Conservation (phyloP, 192 early-diverging fungal genomes). For the Backusella morwellensis region DNA sequence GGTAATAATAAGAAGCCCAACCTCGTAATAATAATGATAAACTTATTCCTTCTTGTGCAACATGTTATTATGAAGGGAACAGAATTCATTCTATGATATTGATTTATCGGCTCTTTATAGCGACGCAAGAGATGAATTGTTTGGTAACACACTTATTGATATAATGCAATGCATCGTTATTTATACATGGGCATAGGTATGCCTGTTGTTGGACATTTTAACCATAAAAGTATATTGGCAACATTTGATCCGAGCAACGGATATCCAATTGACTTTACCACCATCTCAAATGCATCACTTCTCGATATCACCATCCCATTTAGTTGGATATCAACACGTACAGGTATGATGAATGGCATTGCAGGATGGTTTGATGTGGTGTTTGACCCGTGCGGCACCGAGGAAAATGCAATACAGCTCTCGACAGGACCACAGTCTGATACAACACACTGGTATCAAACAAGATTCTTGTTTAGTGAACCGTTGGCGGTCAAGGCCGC, state of each 20-base stretch:
- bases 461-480: conserved; percentile 87
- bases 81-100: conserved; percentile 86
- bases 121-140: conserved; percentile 86
- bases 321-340: conserved; percentile 75
- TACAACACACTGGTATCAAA: conserved; percentile 98
- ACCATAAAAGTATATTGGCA: conserved; percentile 74
- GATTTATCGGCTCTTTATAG: conserved; percentile 83
- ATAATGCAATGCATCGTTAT: too few species aligned
- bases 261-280: conserved; percentile 78
- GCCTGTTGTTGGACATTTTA: conserved; percentile 90
- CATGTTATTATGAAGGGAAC: conserved; percentile 50
- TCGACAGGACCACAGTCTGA: conserved; percentile 83
- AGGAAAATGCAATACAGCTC: conserved; percentile 63
- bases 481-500: conserved; percentile 92
- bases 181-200: conserved; percentile 40
- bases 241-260: conserved; percentile 53
- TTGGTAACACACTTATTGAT: conserved; percentile 46
- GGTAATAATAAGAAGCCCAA: conserved; percentile 23
- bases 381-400: conserved; percentile 56
- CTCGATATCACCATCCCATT: conserved; percentile 86
- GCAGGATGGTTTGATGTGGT: conserved; percentile 96
- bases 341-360: conserved; percentile 91
- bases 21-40: not conserved
- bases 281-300: conserved; percentile 74
- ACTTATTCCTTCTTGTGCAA: too few species aligned